A percentile compares a stretch with the other conserved stretches of the same genome.
phyloP scores from a whole-genome alignment of 2,329 filamentous ascomycete genomes.

The Zopfia rhizophila region DNA sequence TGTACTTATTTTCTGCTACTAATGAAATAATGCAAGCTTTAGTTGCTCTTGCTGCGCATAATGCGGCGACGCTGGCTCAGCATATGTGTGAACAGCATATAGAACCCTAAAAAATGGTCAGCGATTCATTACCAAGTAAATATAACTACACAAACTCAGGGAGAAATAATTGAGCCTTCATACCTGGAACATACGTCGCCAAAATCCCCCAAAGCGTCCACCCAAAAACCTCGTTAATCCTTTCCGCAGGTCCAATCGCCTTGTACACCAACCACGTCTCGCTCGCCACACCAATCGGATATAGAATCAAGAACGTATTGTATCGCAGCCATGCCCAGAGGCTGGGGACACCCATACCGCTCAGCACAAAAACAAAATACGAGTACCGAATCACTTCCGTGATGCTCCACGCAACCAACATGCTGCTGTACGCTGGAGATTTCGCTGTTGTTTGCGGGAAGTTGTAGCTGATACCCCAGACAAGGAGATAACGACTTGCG shows the following conservation, averaged over 20 bases:
- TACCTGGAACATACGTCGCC: slow-evolving; percentile 82
- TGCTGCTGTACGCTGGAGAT: slow-evolving; percentile 73
- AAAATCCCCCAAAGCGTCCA: slow-evolving; percentile 73
- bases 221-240: slow-evolving; percentile 63
- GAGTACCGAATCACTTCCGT: slow-evolving; percentile 95
- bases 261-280: slow-evolving; percentile 84
- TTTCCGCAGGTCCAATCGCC: slow-evolving; percentile 70
- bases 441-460: slow-evolving; percentile 73
- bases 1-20: no score
- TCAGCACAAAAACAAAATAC: slow-evolving; percentile 83
- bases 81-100: slow-evolving; percentile 94
- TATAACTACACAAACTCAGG: slow-evolving; percentile 28
- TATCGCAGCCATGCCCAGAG: slow-evolving; percentile 83
- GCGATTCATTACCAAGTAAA: slow-evolving; percentile 5
- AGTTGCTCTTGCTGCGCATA: slow-evolving; percentile 68
- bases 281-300: slow-evolving; percentile 89
- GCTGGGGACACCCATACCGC: slow-evolving; percentile 66
- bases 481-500: slow-evolving; percentile 83
- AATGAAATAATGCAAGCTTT: no score
- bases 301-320: slow-evolving; percentile 92
- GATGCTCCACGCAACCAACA: slow-evolving; percentile 87
- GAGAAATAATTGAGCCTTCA: no score
- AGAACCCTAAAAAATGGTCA: slow-evolving; percentile 67
- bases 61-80: slow-evolving; percentile 87
- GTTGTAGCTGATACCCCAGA: slow-evolving; percentile 82